These are phyloP conservation scores for Saccharomycopsis javanensis DNA, from an alignment of 805 yeast species.

Conservation along the genomic window DNA sequence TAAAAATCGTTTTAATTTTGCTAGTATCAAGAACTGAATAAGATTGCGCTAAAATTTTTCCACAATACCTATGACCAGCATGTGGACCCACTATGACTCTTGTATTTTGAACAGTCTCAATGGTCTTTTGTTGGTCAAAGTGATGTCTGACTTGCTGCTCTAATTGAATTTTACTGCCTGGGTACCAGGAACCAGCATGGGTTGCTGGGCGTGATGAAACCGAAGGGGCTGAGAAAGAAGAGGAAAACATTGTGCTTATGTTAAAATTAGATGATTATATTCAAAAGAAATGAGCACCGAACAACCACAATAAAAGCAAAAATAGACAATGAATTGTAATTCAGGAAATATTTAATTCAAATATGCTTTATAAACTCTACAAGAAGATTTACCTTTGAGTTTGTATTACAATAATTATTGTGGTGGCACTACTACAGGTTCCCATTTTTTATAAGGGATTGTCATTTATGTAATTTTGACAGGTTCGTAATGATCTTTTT, in stretches of 20 bases:
- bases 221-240: background rate
- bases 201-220: slow-evolving; percentile 50
- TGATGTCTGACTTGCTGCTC: slow-evolving; percentile 41
- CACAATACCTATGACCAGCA: slow-evolving; percentile 86
- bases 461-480: background rate
- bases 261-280: no score
- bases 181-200: slow-evolving; percentile 91
- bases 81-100: slow-evolving; percentile 61
- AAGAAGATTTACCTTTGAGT: background rate
- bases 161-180: slow-evolving; percentile 35
- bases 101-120: slow-evolving; percentile 27
- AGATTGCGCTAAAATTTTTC: slow-evolving; percentile 65
- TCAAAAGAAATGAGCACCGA: background rate
- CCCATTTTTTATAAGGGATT: background rate
- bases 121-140: slow-evolving; percentile 31
- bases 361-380: background rate
- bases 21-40: slow-evolving; percentile 60
- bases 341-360: no score
- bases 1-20: slow-evolving; percentile 53
- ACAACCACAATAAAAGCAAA: no score
- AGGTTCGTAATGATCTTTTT: background rate
- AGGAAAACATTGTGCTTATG: background rate
- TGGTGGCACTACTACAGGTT: background rate
- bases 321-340: no score
- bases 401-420: no score